Percentiles rank a stretch among this genome's conserved stretches.
Conservation (phyloP, 164 flowering plant genomes). For the Vitis cinerea region DNA sequence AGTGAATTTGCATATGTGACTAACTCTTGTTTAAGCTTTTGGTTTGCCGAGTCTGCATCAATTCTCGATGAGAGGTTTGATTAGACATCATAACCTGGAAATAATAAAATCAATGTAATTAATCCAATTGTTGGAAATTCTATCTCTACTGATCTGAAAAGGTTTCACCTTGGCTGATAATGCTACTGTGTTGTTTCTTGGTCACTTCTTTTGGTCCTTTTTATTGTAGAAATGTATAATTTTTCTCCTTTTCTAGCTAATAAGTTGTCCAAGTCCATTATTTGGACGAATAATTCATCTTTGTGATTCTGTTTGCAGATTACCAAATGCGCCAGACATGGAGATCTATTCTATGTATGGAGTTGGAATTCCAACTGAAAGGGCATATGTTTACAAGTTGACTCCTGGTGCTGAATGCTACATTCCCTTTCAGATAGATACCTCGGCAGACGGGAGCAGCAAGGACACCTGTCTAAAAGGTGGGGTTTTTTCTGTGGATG, state of each 20-base stretch:
- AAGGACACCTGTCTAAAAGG: conserved; percentile 49
- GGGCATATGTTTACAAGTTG: conserved; percentile 69
- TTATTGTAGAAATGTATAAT: not conserved
- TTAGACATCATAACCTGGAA: not conserved
- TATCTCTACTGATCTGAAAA: not conserved
- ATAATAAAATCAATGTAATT: not conserved
- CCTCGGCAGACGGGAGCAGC: conserved; percentile 48
- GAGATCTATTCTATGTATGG: conserved; percentile 79
- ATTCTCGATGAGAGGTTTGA: not conserved
- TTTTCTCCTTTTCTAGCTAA: not conserved
- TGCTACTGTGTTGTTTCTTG: not conserved
- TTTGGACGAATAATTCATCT: too few species aligned
- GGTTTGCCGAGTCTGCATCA: not conserved
- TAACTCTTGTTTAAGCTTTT: not conserved
- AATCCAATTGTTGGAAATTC: not conserved
- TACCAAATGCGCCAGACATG: conserved; percentile 81
- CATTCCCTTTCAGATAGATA: conserved; percentile 76
- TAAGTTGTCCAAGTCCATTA: not conserved
- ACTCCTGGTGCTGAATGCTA: conserved; percentile 54
- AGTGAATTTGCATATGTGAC: not conserved
- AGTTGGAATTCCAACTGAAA: conserved; percentile 75
- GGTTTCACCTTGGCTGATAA: not conserved
- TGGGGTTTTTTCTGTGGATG: conserved; percentile 60
- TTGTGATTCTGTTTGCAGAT: conserved; percentile 34
- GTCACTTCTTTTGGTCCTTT: not conserved